Evolutionary conservation across 2,329 filamentous ascomycete genomes (phyloP), one percentile per base, ranked within the genome.

Genomic region (Fusarium sp.): DNA sequence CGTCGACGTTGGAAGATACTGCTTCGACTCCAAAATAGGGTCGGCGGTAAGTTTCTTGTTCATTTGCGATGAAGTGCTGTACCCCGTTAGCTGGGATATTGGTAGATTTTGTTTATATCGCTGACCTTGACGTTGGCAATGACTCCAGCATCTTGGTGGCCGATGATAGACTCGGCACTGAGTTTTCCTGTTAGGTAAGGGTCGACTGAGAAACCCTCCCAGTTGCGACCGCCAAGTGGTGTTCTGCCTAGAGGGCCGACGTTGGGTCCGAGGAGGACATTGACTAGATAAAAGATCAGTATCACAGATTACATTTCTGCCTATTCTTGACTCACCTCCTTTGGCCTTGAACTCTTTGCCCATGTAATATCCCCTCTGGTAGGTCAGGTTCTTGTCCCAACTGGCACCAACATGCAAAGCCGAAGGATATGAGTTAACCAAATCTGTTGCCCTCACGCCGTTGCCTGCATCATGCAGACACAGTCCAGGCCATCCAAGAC

Each of bases 121-220:
- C 54, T 30, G 37, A 82, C 82, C 77, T 86, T 95, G 83, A 83
- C 88, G 80, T 89, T 92, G 56, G 93, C 92, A 76, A 96, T 91
- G 37, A 95, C 88, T 71, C 92, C 92, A 4, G 89, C 88, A 72
- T 90, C 87, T 75, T 96, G 92, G 52, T 93, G 92, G 30, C 92
- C 92, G 65, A 86, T 83, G 70, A 95, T 87, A 2, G 90, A 91
- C 72, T 92, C 86, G n/a, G 86, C 86, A 61, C 91, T 90, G 57
- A 92, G 82, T 60, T 88, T 83, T 20, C 92, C 93, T 2, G 91
- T 89, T 8, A 94, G 82, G 15, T 88, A 88, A 0, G 91, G 90
- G 71, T 94, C 91, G 5, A 87, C 80, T 1, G 89, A 90, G 73
- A 93, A 93, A 0, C 87, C 88, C 75, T 94, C 91, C 91, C 91